Percentiles rank a stretch among this genome's conserved stretches.
These are phyloP conservation scores for Tarenaya hassleriana DNA, from an alignment of 345 rosid genomes.

Conservation along the genomic window DNA sequence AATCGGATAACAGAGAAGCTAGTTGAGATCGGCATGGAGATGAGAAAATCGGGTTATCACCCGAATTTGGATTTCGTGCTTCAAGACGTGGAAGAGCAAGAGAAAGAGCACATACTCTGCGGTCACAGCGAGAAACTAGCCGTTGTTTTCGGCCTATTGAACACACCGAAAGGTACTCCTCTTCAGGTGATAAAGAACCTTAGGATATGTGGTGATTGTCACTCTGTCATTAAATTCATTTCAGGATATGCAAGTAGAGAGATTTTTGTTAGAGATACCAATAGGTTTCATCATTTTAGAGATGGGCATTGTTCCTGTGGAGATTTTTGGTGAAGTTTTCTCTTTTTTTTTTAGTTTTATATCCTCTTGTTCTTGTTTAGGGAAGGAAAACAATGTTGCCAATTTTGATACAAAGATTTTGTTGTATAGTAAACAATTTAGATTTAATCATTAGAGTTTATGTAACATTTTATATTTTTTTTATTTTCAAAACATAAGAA, in stretches of 20 bases:
- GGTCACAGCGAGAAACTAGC: slow-evolving; percentile 68
- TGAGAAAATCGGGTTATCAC: slow-evolving; percentile 31
- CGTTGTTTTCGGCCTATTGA: slow-evolving; percentile 45
- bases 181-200: slow-evolving; percentile 66
- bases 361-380: not conserved
- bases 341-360: not conserved
- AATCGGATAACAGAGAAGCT: slow-evolving; percentile 33
- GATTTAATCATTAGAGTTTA: no score
- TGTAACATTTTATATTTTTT: no score
- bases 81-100: slow-evolving; percentile 45
- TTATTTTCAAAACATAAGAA: no score
- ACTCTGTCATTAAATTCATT: slow-evolving; percentile 36
- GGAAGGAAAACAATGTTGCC: no score
- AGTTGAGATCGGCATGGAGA: slow-evolving; percentile 31
- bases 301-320: slow-evolving; percentile 56
- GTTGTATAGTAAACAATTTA: no score
- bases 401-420: no score
- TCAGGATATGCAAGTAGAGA: slow-evolving; percentile 37
- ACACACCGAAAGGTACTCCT: slow-evolving; percentile 44
- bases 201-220: slow-evolving; percentile 59
- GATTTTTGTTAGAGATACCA: slow-evolving; percentile 37
- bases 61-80: slow-evolving; percentile 32
- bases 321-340: slow-evolving; percentile 45
- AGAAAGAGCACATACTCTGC: slow-evolving; percentile 48
- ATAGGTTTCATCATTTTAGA: slow-evolving; percentile 60